phyloP scores from a whole-genome alignment of 768 basidiomycete genomes.

The Hericium erinaceus region DNA sequence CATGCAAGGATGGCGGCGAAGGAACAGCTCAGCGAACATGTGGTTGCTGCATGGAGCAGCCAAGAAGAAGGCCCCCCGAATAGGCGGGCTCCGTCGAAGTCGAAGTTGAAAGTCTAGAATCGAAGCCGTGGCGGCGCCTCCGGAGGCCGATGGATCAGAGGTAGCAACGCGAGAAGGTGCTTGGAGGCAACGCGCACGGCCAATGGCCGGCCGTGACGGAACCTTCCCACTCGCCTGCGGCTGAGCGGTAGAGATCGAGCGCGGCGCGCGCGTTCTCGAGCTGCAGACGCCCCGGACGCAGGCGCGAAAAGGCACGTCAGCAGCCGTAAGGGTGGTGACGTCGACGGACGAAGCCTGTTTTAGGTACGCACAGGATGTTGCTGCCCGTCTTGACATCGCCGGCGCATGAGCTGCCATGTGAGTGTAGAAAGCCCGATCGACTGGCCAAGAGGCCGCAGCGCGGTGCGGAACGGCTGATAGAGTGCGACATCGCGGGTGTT shows the following conservation, averaged over 20 bases:
- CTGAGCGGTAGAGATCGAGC: conserved; percentile 44
- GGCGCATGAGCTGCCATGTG: conserved; percentile 74
- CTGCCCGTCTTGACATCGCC: conserved; percentile 65
- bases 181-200: conserved; percentile 70
- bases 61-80: too few species aligned
- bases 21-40: too few species aligned
- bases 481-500: conserved; percentile 73
- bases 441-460: conserved; percentile 57
- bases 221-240: conserved; percentile 57
- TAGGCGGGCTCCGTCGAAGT: too few species aligned
- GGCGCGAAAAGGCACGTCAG: neutral
- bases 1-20: too few species aligned
- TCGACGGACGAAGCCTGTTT: neutral
- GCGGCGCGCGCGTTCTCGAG: conserved; percentile 66
- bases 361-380: conserved; percentile 55
- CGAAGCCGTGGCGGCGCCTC: too few species aligned
- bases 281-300: conserved; percentile 28
- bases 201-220: conserved; percentile 53
- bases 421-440: conserved; percentile 69
- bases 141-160: conserved; percentile 24
- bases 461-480: conserved; percentile 73
- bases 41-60: too few species aligned
- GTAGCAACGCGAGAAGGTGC: conserved; percentile 75
- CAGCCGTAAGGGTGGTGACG: neutral
- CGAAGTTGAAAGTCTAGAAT: too few species aligned